Percentiles rank a stretch among this genome's conserved stretches.
Evolutionary conservation across 306 rosid species (phyloP).

Genomic region (Vigna mungo): DNA sequence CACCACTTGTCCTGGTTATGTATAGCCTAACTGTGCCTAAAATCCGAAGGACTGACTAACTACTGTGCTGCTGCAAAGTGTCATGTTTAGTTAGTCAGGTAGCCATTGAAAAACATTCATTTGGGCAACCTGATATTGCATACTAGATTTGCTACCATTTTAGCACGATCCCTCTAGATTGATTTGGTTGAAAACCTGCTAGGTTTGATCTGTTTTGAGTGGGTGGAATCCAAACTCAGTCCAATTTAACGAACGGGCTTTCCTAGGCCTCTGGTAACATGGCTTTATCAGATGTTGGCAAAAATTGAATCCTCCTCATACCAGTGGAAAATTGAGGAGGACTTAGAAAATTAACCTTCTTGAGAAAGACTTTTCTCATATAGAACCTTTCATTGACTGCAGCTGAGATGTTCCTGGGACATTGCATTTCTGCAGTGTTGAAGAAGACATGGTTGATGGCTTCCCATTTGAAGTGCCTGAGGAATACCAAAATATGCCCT

Average conservation of each 20-base stretch:
- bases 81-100: neutral
- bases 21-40: neutral
- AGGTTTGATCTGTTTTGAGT: neutral
- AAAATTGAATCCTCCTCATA: constrained; percentile 42
- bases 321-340: constrained; percentile 50
- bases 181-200: constrained; percentile 13
- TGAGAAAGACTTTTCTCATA: constrained; percentile 76
- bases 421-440: constrained; percentile 99
- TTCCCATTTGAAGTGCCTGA: constrained; percentile 93
- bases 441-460: constrained; percentile 99
- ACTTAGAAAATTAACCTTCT: constrained; percentile 52
- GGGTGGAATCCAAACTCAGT: neutral
- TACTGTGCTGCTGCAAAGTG: neutral
- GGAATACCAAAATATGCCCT: constrained; percentile 84
- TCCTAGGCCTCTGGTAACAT: neutral
- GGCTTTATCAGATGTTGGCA: constrained; percentile 19
- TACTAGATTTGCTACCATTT: neutral
- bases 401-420: constrained; percentile 99
- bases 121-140: neutral
- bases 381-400: constrained; percentile 98
- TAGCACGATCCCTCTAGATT: neutral
- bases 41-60: constrained; percentile 11
- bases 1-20: neutral
- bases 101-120: neutral
- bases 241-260: constrained; percentile 8